Evolutionary conservation across 2,329 filamentous ascomycete genomes (phyloP), one percentile per base, ranked within the genome.

Genomic region (Macrophomina tecta): DNA sequence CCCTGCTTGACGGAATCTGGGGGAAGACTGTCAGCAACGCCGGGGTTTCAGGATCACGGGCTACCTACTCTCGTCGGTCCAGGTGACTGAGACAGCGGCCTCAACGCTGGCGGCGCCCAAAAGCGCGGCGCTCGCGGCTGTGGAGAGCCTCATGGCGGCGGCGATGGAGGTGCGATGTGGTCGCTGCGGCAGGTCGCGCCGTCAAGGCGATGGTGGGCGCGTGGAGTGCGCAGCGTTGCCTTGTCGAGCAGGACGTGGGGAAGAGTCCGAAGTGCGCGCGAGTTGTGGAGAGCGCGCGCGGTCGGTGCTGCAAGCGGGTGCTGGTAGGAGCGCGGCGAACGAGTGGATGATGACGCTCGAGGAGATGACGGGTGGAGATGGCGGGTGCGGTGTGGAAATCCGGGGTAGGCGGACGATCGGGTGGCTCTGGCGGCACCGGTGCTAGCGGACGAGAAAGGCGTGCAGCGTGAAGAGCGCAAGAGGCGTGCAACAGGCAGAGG

Each of bases 71-170:
- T 67, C 65, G 61, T 67, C 56, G 12, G 42, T 18, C 65, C 65
- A 67, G 4, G 49, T 42, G 38, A 79, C 65, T 1, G 75, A 70
- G 49, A 79, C 72, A 9, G 77, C 77, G 42, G 55, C 65, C 36
- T 72, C 71, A 9, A 72, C 74, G 63, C 73, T 69, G 51, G 77
- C 73, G 49, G 74, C 69, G 65, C 78, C 69, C 48, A 78, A 69
- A 53, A 70, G 71, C 51, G 74, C 75, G 69, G 75, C 73, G 52
- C 74, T 72, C 55, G 72, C 76, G 66, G 72, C 71, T 62, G 76
- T 69, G 58, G 69, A 68, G 68, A 78, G 71, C 73, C 76, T 79
- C 77, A 79, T 79, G 38, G 45, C 51, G 46, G 14, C 45, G 30
- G n/a, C 45, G 32, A 40, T 5, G 42, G 9, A 9, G 42, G 28